phyloP scores from a whole-genome alignment of 2,329 filamentous ascomycete species.

The Tolypocladium pustulatum region DNA sequence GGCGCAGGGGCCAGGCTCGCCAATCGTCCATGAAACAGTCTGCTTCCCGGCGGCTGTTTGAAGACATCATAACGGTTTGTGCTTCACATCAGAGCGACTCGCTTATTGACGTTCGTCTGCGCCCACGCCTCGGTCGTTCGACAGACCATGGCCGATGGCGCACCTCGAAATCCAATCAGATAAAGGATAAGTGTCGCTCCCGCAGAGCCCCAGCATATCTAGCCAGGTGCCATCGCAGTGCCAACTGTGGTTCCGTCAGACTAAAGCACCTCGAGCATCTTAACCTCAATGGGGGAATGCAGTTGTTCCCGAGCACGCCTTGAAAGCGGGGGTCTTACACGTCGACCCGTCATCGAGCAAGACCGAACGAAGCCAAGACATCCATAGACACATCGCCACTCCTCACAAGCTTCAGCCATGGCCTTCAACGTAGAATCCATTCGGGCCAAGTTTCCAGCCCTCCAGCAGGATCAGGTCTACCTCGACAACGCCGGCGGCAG shows the following conservation, averaged over 20 bases:
- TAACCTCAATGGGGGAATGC: background rate
- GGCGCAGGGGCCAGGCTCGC: background rate
- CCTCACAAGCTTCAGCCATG: background rate
- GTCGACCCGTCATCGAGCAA: background rate
- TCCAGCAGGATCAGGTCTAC: conserved; percentile 57
- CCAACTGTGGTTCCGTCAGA: background rate
- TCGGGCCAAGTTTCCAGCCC: conserved; percentile 54
- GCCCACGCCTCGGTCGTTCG: background rate
- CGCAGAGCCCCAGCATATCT: background rate
- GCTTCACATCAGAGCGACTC: too few relatives aligned
- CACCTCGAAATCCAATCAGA: background rate
- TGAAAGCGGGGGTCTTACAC: background rate
- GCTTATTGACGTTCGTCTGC: background rate
- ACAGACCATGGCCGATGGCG: background rate
- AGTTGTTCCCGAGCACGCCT: background rate
- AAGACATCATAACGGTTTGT: too few relatives aligned
- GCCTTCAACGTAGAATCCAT: background rate
- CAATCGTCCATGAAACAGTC: background rate
- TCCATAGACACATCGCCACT: background rate
- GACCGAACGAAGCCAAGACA: background rate
- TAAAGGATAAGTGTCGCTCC: background rate
- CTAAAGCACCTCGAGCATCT: background rate
- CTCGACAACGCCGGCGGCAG: conserved; percentile 73
- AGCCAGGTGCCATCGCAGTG: background rate
- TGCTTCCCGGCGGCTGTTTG: background rate